Evolutionary conservation across 441 rosid genomes (phyloP), one percentile per base, ranked within the genome.

Genomic region (Bocquillonia castaneifolia): DNA sequence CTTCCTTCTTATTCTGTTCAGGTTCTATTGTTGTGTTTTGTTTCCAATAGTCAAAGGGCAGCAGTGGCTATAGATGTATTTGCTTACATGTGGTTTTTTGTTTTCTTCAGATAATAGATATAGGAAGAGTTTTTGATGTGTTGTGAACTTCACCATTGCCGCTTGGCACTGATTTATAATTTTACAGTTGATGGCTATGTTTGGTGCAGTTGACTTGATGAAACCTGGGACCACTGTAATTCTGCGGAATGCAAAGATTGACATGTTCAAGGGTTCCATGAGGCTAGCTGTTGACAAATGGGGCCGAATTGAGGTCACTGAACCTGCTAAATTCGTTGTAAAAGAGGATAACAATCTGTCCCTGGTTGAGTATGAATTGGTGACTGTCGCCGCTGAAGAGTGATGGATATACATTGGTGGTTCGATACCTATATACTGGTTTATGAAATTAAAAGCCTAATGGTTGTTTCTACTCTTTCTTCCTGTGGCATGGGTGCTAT

Each of bases 251-350:
- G 89, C 94, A 5, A 90, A 86, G 86, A 85, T 88, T 61, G 92
- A 84, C 64, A 88, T 90, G 93, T 90, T 90, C 74, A 88, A 90
- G 74, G 83, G 92, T 40, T 82, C 89, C 42, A 90, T 88, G 93
- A 86, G 96, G 85, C 79, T 90, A 26, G 90, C 88, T 2, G 91
- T 90, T 64, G 92, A 90, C 68, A 85, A 89, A 74, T 86, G 93
- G 93, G 93, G 96, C 20, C 93, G 81, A 15, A 82, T 87, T 0
- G 88, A 89, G 77, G 89, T 75, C 18, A 84, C 88, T 0, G 66
- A 80, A 28, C 69, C 74, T 25, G 65, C 75, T 3, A 65, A 51
- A 47, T 84, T 86, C 37, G 77, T 50, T 0, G 89, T 82, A 26
- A 86, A 82, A 36, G 84, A 88, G 79, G 87, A 81, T 59, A 86